These are phyloP conservation scores for Verticillium nonalfalfae DNA, from an alignment of 2,329 filamentous ascomycete genomes.

Conservation along the genomic window DNA sequence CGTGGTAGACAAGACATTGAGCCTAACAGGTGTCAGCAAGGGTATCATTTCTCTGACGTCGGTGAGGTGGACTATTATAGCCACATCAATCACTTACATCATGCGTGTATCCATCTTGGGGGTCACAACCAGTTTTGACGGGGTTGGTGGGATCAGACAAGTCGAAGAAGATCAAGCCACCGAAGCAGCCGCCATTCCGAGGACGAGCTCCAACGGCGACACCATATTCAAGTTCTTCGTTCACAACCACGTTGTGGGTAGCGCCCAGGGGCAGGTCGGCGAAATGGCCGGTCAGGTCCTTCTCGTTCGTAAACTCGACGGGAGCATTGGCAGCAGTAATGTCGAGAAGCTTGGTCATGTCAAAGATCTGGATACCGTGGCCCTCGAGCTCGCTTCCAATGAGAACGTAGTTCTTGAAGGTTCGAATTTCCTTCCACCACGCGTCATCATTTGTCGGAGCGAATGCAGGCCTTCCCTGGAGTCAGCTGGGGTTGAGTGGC, in stretches of 20 bases:
- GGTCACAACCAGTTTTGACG: conserved; percentile 36
- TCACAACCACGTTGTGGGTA: conserved; percentile 40
- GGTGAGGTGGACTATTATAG: too few relatives aligned
- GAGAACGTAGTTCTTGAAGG: conserved; percentile 23
- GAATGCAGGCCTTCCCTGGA: conserved; percentile 19
- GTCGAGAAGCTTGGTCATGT: conserved; percentile 41
- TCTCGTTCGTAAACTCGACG: conserved; percentile 18
- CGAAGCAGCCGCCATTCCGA: conserved; percentile 30
- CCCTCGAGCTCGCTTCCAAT: conserved; percentile 30
- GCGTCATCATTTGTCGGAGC: conserved; percentile 4
- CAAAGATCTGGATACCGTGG: conserved; percentile 56
- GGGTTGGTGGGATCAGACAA: conserved; percentile 44
- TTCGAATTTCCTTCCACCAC: conserved; percentile 26
- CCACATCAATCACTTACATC: conserved; percentile 25
- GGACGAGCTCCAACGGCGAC: conserved; percentile 34
- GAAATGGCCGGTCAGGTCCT: conserved; percentile 25
- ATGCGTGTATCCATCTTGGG: conserved; percentile 43
- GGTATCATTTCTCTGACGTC: conserved; percentile 37
- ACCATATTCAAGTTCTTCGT: conserved; percentile 35
- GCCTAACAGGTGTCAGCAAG: conserved; percentile 23
- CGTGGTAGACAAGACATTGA: conserved; percentile 45
- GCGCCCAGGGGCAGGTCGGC: conserved; percentile 22
- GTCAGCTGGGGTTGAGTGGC: background rate
- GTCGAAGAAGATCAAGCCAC: conserved; percentile 48
- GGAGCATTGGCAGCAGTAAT: conserved; percentile 29